Evolutionary conservation across 129 eudicot species (phyloP), one percentile per base, ranked within the genome.

Genomic region (Ambrosia artemisiifolia): DNA sequence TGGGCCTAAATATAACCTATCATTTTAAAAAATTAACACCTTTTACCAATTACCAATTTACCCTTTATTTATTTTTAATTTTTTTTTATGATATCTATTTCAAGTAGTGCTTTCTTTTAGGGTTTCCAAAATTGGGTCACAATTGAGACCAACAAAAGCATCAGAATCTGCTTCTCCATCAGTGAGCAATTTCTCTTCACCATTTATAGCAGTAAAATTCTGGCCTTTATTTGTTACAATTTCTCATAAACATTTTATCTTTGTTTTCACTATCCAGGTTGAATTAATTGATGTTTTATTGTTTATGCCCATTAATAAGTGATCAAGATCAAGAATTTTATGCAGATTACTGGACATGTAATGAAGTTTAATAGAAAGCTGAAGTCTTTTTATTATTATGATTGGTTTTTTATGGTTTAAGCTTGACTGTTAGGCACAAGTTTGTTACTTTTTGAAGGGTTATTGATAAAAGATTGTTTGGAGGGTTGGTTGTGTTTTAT

Each of bases 81-180:
- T 24, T 24, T 24, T 24, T 24, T 44, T 63, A 49, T 65, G 75
- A 16, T 69, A 66, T 76, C 78, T 17, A 49, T 72, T 61, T 77
- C 77, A 63, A 40, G 54, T 35, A 36, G 59, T 60, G 59, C 9
- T 54, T 54, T 59, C 57, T 59, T 66, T 47, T 80, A 63, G 80
- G 68, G 83, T 77, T 77, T 61, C 75, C 53, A 53, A 70, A 76
- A 53, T 67, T 75, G 79, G 74, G 65, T 73, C 54, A 72, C 65
- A 62, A 63, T 79, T 72, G 73, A 35, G 60, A 66, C 75, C 13
- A 57, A 65, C 68, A 66, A 42, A 64, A 56, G 61, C 65, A 73
- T 73, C 57, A 61, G 54, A 57, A 56, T 67, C 82, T 63, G 57
- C 48, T 11, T 72, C 74, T 30, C 38, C 63, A 72, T 59, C 79